phyloP scores from a whole-genome alignment of 1,284 basidiomycete species.

The Porogramme epimiltina region DNA sequence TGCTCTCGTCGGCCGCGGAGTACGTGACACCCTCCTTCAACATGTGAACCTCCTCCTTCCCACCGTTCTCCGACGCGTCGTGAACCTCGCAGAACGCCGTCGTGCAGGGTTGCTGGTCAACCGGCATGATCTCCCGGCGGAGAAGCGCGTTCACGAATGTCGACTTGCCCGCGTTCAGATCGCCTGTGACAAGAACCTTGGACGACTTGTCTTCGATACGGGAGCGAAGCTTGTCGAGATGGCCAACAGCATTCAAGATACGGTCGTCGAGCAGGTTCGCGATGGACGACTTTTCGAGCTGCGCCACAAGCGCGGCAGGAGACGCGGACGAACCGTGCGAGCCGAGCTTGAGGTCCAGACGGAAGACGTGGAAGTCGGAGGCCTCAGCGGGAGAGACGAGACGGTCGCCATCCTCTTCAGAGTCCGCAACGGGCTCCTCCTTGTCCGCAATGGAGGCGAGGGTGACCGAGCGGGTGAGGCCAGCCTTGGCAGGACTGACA shows the following conservation, averaged over 20 bases:
- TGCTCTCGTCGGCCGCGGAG: constrained; percentile 70
- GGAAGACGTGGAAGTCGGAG: constrained; percentile 82
- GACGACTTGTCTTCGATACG: constrained; percentile 93
- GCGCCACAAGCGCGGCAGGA: constrained; percentile 82
- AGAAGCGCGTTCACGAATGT: constrained; percentile 97
- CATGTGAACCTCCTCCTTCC: constrained; percentile 83
- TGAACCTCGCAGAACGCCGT: constrained; percentile 98
- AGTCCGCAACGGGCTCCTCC: constrained; percentile 30
- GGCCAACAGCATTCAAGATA: constrained; percentile 74
- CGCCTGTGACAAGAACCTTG: constrained; percentile 98
- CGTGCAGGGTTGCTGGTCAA: constrained; percentile 98
- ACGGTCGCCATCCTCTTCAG: constrained; percentile 42
- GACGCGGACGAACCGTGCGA: constrained; percentile 68
- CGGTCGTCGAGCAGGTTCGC: constrained; percentile 91
- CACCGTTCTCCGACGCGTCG: constrained; percentile 84
- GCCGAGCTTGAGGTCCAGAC: constrained; percentile 92
- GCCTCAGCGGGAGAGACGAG: constrained; percentile 44
- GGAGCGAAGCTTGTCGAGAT: constrained; percentile 84
- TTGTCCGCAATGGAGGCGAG: constrained; percentile 53
- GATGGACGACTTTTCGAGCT: constrained; percentile 91
- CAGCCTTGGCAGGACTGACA: constrained; percentile 49
- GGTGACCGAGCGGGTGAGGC: constrained; percentile 56
- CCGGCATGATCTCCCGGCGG: constrained; percentile 89
- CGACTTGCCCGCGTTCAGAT: constrained; percentile 98
- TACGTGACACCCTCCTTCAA: constrained; percentile 75